A percentile compares a stretch with the other conserved stretches of the same genome.
Evolutionary conservation across 1,284 basidiomycete species (phyloP).

Genomic region (Cutaneotrichosporon sp.): DNA sequence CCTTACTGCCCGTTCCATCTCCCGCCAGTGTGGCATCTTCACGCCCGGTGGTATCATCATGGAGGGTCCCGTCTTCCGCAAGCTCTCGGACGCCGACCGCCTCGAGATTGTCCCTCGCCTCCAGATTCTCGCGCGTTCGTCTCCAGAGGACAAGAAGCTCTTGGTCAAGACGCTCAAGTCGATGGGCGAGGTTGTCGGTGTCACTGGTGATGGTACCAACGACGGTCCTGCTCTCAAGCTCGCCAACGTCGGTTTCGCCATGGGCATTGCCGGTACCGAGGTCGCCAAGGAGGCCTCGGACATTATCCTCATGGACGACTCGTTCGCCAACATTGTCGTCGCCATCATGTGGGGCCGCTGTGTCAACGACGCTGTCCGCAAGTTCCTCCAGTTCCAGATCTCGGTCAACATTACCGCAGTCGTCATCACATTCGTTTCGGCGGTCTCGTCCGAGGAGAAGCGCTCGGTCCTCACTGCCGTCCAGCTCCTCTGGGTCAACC

Average conservation of each 20-base stretch:
- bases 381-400: slow-evolving; percentile 98
- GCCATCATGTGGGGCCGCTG: slow-evolving; percentile 99
- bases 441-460: slow-evolving; percentile 74
- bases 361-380: slow-evolving; percentile 95
- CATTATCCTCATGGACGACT: slow-evolving; percentile 98
- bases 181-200: slow-evolving; percentile 90
- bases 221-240: slow-evolving; percentile 96
- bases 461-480: slow-evolving; percentile 88
- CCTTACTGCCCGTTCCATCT: slow-evolving; percentile 84
- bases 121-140: slow-evolving; percentile 81
- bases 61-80: slow-evolving; percentile 69
- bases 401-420: slow-evolving; percentile 96
- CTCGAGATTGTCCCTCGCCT: slow-evolving; percentile 59
- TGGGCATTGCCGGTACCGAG: slow-evolving; percentile 98
- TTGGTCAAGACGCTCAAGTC: slow-evolving; percentile 84
- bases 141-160: slow-evolving; percentile 93
- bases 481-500: slow-evolving; percentile 74
- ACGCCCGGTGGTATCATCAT: slow-evolving; percentile 55
- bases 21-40: slow-evolving; percentile 80
- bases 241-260: slow-evolving; percentile 90
- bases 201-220: slow-evolving; percentile 98
- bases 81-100: slow-evolving; percentile 56
- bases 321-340: slow-evolving; percentile 92
- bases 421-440: slow-evolving; percentile 86
- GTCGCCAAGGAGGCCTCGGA: slow-evolving; percentile 99